Percentiles rank a stretch among this genome's conserved stretches.
These are phyloP conservation scores for Austroboletus novae-zelandiae DNA, from an alignment of 1,284 basidiomycete genomes.

Conservation along the genomic window DNA sequence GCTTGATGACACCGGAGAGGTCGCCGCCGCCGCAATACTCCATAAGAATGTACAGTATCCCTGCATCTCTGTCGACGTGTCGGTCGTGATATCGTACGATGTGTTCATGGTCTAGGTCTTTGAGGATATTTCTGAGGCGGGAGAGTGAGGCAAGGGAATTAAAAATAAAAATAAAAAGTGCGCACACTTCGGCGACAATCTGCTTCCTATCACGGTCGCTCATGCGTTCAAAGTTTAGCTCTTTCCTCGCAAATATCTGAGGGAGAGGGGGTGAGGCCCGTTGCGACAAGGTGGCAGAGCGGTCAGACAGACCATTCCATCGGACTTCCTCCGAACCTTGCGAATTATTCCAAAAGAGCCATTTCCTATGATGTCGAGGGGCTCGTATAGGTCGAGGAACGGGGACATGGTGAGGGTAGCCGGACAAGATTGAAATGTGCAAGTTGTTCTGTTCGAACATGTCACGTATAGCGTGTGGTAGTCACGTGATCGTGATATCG, in stretches of 20 bases:
- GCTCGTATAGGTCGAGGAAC: constrained; percentile 78
- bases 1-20: constrained; percentile 82
- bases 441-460: constrained; percentile 15
- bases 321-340: constrained; percentile 83
- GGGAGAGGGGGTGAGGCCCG: not conserved
- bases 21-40: constrained; percentile 97
- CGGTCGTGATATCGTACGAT: constrained; percentile 94
- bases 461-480: constrained; percentile 16
- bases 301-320: constrained; percentile 69
- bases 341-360: constrained; percentile 97
- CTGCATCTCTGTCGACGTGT: constrained; percentile 86
- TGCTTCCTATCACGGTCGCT: constrained; percentile 90
- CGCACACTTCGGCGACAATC: constrained; percentile 97
- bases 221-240: constrained; percentile 96
- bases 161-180: constrained; percentile 13
- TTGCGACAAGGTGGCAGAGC: constrained; percentile 4
- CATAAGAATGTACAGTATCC: constrained; percentile 94
- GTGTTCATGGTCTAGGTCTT: constrained; percentile 90
- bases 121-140: constrained; percentile 82
- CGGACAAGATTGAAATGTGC: constrained; percentile 23
- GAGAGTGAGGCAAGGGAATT: not conserved
- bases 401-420: constrained; percentile 30
- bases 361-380: constrained; percentile 90
- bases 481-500: constrained; percentile 28
- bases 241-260: constrained; percentile 88